Conservation (phyloP, 768 basidiomycete genomes). For the Dioszegia hungarica region DNA sequence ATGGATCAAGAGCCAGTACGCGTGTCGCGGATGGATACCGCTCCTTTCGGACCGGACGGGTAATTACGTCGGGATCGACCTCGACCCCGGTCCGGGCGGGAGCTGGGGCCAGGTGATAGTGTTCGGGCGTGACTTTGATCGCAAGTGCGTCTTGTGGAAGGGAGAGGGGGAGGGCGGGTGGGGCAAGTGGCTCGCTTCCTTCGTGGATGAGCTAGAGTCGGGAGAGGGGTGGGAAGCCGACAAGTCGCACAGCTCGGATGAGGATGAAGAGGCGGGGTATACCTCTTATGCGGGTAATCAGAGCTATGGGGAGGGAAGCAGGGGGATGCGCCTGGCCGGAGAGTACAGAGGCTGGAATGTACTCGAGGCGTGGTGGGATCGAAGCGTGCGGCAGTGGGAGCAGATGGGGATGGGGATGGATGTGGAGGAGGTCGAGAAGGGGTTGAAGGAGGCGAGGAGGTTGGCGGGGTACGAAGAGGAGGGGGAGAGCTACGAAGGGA, state of each 20-base stretch:
- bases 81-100: slow-evolving; percentile 66
- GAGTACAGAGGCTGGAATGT: slow-evolving; percentile 90
- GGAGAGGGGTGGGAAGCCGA: slow-evolving; percentile 86
- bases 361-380: slow-evolving; percentile 88
- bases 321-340: slow-evolving; percentile 69
- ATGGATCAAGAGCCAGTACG: slow-evolving; percentile 86
- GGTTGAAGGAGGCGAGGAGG: slow-evolving; percentile 34
- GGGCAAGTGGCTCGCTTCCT: slow-evolving; percentile 87
- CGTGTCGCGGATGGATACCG: slow-evolving; percentile 93
- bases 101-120: slow-evolving; percentile 88
- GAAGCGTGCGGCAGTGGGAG: slow-evolving; percentile 79
- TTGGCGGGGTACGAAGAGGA: slow-evolving; percentile 25
- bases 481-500: slow-evolving; percentile 7
- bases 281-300: slow-evolving; percentile 50
- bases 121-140: slow-evolving; percentile 98
- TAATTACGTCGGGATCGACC: slow-evolving; percentile 93
- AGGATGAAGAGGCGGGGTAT: slow-evolving; percentile 49
- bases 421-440: slow-evolving; percentile 42
- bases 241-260: slow-evolving; percentile 38
- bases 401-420: slow-evolving; percentile 68
- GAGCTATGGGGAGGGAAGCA: slow-evolving; percentile 65
- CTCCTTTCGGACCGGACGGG: slow-evolving; percentile 88
- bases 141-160: slow-evolving; percentile 88
- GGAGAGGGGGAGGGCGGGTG: slow-evolving; percentile 89
- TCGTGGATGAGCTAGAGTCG: slow-evolving; percentile 85